Evolutionary conservation across 140 eudicot species (phyloP).

Genomic region (Senecio squalidus): DNA sequence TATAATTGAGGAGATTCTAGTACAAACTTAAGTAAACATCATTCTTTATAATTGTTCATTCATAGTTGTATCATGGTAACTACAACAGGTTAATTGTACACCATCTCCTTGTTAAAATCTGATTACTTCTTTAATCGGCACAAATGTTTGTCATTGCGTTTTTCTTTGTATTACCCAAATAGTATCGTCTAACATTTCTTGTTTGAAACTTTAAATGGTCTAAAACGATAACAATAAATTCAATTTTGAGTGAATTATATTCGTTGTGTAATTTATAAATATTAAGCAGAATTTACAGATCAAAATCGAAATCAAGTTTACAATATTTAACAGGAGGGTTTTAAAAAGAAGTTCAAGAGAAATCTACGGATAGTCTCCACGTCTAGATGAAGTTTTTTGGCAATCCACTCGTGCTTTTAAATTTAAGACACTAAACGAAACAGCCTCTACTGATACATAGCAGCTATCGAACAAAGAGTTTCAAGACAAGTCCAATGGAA

Average conservation of each 20-base stretch:
- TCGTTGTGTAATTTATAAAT: too few species aligned
- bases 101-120: conserved; percentile 16
- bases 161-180: not conserved
- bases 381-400: not conserved
- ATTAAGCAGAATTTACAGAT: too few species aligned
- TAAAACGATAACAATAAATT: too few species aligned
- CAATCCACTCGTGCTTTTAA: not conserved
- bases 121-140: conserved; percentile 7
- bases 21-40: not conserved
- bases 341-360: not conserved
- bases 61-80: conserved; percentile 16
- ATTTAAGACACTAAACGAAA: not conserved
- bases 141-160: not conserved
- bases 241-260: too few species aligned
- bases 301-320: too few species aligned
- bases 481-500: not conserved
- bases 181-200: not conserved
- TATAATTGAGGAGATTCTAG: conserved; percentile 9
- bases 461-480: not conserved
- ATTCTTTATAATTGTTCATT: conserved; percentile 4
- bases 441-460: not conserved
- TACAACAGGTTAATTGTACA: conserved; percentile 14
- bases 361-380: not conserved
- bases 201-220: too few species aligned
- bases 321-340: too few species aligned